Evolutionary conservation across 148 eudicot genomes (phyloP), one percentile per base, ranked within the genome.

Genomic region (Vaccinium myrtillus): DNA sequence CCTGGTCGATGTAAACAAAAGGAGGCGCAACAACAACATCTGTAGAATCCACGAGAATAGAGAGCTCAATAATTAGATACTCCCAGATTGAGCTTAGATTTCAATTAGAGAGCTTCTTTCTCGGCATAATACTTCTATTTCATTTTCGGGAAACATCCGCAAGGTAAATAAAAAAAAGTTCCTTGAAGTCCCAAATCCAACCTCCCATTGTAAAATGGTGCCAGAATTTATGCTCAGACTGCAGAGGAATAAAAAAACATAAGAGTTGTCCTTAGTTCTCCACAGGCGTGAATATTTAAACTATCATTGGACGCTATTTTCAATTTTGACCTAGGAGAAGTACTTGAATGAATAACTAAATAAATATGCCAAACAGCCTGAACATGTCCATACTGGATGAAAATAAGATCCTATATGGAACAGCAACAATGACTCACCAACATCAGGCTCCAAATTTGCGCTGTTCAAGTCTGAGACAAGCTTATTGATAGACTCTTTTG

Each of bases 11-110:
- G 87, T 96, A 96, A 80, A 96, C 86, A 87, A 94, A 96, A 5
- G 99, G 98, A 82, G 99, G 99, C 30, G 98, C 89, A 77, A 96
- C 99, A 75, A 96, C 99, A 85, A 96, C 93, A 91, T 96, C 97
- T 96, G 95, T 81, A 85, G 15, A 73, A 83, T 84, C 67, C 19
- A 75, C 77, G 48, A 80, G n/a, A 58, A 56, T 18, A 36, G 67
- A 65, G 30, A 46, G 67, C 53, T 13, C 43, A 1, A 32, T 53
- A 53, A 46, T n/a, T 84, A 27, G 7, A 69, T 12, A 69, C 18
- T 69, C 16, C 30, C 27, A n/a, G 16, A 27, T 27, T 69, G 74
- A 27, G 39, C 36, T 27, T 69, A 69, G 15, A 27, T 32, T 69
- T 27, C 18, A 69, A 13, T 69, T 27, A 15, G 4, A 11, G 36